Percentiles rank a stretch among this genome's conserved stretches.
phyloP scores from a whole-genome alignment of 768 basidiomycete genomes.

The Hortiboletus campestris region DNA sequence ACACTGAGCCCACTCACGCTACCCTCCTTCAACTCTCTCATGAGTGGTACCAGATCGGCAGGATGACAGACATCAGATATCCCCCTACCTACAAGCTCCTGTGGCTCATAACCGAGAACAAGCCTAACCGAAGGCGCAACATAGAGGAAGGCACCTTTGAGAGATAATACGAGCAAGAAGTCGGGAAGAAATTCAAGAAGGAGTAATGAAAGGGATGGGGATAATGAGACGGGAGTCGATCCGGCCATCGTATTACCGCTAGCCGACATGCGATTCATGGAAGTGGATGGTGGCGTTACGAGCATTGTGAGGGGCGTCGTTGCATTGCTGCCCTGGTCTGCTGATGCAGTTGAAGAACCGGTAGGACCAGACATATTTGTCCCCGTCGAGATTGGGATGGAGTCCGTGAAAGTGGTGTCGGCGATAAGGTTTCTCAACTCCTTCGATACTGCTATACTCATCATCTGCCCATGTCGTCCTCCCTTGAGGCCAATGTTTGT shows the following conservation, averaged over 20 bases:
- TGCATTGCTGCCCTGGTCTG: conserved; percentile 7
- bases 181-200: conserved; percentile 68
- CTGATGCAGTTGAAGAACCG: conserved; percentile 8
- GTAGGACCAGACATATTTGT: conserved; percentile 36
- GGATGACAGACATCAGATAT: conserved; percentile 85
- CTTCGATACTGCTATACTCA: conserved; percentile 45
- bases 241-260: conserved; percentile 19
- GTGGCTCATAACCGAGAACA: conserved; percentile 83
- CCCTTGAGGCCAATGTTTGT: conserved; percentile 21
- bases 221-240: conserved; percentile 47
- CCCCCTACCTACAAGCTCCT: conserved; percentile 76
- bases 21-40: conserved; percentile 84
- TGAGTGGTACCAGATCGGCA: conserved; percentile 85
- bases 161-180: conserved; percentile 86
- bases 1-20: conserved; percentile 19
- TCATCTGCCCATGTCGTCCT: conserved; percentile 26
- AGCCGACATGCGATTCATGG: conserved; percentile 12
- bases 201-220: conserved; percentile 35
- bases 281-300: conserved; percentile 16
- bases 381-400: conserved; percentile 43
- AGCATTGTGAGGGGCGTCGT: conserved; percentile 22
- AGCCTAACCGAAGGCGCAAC: conserved; percentile 77
- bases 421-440: conserved; percentile 49
- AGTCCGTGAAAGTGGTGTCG: conserved; percentile 46
- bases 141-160: conserved; percentile 92